Evolutionary conservation across 306 rosid genomes (phyloP), one percentile per base, ranked within the genome.

Genomic region (Cicer yamashitae): DNA sequence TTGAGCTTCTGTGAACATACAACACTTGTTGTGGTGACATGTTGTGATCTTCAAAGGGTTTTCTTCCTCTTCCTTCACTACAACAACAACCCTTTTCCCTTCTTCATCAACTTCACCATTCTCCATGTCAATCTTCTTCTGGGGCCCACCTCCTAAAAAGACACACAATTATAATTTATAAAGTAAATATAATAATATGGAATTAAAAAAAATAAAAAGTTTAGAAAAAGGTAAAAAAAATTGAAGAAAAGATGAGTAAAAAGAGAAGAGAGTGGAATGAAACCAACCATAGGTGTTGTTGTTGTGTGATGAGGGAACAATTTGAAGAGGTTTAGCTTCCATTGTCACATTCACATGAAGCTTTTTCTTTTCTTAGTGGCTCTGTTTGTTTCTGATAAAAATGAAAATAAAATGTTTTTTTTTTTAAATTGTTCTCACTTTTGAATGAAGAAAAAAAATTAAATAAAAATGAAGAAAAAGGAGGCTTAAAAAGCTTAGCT

Each of bases 1-100:
- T 82, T 91, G 96, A 50, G 75, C 76, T 54, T 73, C 73, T 10
- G 96, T 85, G 38, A 90, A 84, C 48, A 61, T 6, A 10, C 60
- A 69, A n/a, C 59, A 65, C 40, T 82, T 78, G 59, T 22, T 22
- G 25, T 22, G 25, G 25, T 22, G 25, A 22, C 2, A 22, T 22
- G 25, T 22, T 22, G 25, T 22, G 25, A 22, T 22, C 25, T 22
- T 59, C 65, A 59, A 59, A 59, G 65, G 65, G 43, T 12, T 59
- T 30, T 37, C 13, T 59, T 71, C 71, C 72, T 81, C 85, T 62
- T 81, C 79, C 56, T 82, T 77, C 13, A 51, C 64, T 71, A 59
- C 7, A 60, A 70, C 50, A 51, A 64, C 64, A 76, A 50, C 72
- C 41, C 30, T 56, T 63, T 77, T 61, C 59, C 37, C 64, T 53